Base-by-base conservation (phyloP, 208 protist genomes). In the Angomonas ambiguus region DNA sequence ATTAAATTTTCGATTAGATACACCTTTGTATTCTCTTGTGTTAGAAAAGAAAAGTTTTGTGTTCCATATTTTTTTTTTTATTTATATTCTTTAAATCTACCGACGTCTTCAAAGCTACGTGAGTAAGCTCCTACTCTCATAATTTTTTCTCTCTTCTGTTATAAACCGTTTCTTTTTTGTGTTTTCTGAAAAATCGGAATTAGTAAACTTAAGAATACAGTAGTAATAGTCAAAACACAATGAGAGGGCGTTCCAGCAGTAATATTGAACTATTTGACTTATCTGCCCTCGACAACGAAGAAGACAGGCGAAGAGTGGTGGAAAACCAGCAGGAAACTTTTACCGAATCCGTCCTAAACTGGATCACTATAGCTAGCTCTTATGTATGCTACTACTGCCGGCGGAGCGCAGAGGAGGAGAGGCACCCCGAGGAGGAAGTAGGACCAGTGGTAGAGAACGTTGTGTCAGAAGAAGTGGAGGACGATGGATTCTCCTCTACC, bases 181-280 rank as follows among this genome's bases (percentile, higher is more conserved):
- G 25, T 59, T 59, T 28, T 59, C 4, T 59, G 5, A 20, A 20
- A 4, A 27, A 66, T 30, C 22, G 13, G 31, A 66, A 66, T 59
- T 30, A 34, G 20, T 31, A 13, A 35, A 3, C 28, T 11, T 10
- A 65, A 66, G 28, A 33, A 25, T 62, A 25, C 57, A 48, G 57
- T 22, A 49, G 1, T 11, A 28, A 1, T 25, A 62, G 57, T 25
- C 22, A 22, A 42, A n/a, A 18, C 33, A 48, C 30, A 5, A 53
- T 53, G 45, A 13, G 45, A 27, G 45, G 45, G 4, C 13, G 45
- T 27, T 53, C 45, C 24, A 53, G 45, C 24, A 53, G 45, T 24
- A 53, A 53, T 24, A 20, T 53, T 4, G 45, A 24, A 13, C 24
- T 53, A 20, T 53, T 53, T n/a, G 45, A 53, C 16, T 20, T 53